Percentiles rank a stretch among this genome's conserved stretches.
These are phyloP conservation scores for Gossypium trilobum DNA, from an alignment of 441 rosid genomes.

Conservation along the genomic window DNA sequence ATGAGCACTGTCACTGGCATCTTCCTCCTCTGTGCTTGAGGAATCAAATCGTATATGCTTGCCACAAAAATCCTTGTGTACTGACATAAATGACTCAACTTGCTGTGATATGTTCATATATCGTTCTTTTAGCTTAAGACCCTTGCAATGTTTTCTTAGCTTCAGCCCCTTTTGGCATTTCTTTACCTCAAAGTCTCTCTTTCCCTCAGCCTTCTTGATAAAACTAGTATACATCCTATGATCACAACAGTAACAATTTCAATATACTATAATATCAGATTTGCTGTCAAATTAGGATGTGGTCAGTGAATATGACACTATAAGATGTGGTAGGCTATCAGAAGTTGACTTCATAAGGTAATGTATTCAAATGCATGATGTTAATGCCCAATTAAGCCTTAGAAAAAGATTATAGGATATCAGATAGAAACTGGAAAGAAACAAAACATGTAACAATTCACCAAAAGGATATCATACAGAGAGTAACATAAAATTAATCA, in stretches of 20 bases:
- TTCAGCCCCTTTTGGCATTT: slow-evolving; percentile 28
- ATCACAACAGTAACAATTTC: slow-evolving; percentile 12
- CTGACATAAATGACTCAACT: slow-evolving; percentile 55
- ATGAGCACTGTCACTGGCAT: slow-evolving; percentile 31
- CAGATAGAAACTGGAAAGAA: neutral
- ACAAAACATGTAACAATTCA: neutral
- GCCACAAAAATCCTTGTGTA: slow-evolving; percentile 51
- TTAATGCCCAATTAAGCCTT: slow-evolving; percentile 6
- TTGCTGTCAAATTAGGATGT: neutral
- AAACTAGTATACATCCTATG: slow-evolving; percentile 64
- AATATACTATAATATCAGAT: neutral
- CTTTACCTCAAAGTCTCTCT: slow-evolving; percentile 38
- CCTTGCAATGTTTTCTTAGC: slow-evolving; percentile 36
- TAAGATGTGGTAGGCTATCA: neutral
- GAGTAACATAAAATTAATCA: neutral
- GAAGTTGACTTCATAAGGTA: neutral
- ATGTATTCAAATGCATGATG: neutral
- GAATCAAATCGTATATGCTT: slow-evolving; percentile 72
- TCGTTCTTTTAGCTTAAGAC: slow-evolving; percentile 41
- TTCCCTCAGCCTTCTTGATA: slow-evolving; percentile 55
- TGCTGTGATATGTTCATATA: slow-evolving; percentile 51
- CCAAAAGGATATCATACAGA: neutral
- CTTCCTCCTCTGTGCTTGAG: slow-evolving; percentile 74
- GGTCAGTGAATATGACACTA: neutral
- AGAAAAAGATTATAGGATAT: neutral